These are phyloP conservation scores for Coniochaeta prunicola DNA, from an alignment of 2,329 filamentous ascomycete species.

Conservation along the genomic window DNA sequence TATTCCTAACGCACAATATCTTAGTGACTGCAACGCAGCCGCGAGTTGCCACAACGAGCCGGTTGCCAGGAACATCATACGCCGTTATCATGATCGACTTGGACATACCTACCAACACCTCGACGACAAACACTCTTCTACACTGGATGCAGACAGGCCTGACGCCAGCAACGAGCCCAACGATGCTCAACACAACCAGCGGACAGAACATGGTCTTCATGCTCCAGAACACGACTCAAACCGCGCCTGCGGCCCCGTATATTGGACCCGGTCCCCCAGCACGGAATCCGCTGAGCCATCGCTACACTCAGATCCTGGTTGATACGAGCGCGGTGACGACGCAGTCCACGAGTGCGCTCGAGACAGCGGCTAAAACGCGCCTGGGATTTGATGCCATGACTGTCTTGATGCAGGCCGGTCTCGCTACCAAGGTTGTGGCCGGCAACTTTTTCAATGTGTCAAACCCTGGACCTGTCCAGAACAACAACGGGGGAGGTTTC, in stretches of 20 bases:
- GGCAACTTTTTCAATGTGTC: constrained; percentile 31
- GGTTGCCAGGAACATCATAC: constrained; percentile 31
- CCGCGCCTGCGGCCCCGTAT: constrained; percentile 22
- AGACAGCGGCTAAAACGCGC: constrained; percentile 19
- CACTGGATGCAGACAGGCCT: constrained; percentile 37
- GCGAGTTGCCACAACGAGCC: constrained; percentile 25
- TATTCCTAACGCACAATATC: constrained; percentile 4
- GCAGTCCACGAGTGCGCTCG: constrained; percentile 11
- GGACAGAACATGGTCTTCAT: constrained; percentile 20
- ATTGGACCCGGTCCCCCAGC: constrained; percentile 30
- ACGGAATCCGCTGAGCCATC: constrained; percentile 27
- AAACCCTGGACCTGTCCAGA: constrained; percentile 22
- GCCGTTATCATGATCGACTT: constrained; percentile 36
- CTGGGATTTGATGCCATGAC: constrained; percentile 23
- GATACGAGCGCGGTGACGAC: constrained; percentile 22
- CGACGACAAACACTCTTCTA: constrained; percentile 28
- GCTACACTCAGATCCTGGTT: constrained; percentile 31
- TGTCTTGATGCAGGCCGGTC: constrained; percentile 22
- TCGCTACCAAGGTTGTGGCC: constrained; percentile 24
- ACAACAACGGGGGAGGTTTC: not conserved
- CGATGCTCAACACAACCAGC: constrained; percentile 18
- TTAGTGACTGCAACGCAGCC: constrained; percentile 26
- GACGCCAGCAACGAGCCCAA: constrained; percentile 16
- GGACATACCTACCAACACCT: constrained; percentile 36
- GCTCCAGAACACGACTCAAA: constrained; percentile 22